Evolutionary conservation across 2,329 filamentous ascomycete species (phyloP).

Genomic region (Lasiodiplodia theobromae): DNA sequence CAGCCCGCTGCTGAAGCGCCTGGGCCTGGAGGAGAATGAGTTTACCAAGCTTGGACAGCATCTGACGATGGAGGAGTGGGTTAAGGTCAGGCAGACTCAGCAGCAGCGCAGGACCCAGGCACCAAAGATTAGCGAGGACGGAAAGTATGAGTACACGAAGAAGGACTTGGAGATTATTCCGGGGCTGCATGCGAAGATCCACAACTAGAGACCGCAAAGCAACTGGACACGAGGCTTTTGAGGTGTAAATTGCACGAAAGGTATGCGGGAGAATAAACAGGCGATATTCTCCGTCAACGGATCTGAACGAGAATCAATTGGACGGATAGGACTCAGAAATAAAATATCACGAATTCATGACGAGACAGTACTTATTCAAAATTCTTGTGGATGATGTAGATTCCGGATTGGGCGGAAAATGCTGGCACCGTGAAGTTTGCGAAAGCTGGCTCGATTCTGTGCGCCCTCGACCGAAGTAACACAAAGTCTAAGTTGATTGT

Average conservation of each 20-base stretch:
- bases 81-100: slow-evolving; percentile 50
- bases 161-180: slow-evolving; percentile 48
- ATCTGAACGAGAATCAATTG: background rate
- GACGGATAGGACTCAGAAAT: background rate
- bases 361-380: background rate
- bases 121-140: slow-evolving; percentile 48
- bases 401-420: background rate
- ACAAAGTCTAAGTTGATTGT: background rate
- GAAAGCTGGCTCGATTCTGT: too few species aligned
- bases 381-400: background rate
- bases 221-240: too few species aligned
- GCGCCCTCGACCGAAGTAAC: too few species aligned
- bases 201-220: slow-evolving; percentile 33
- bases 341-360: background rate
- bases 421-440: background rate
- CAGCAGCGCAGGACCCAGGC: slow-evolving; percentile 47
- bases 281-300: too few species aligned
- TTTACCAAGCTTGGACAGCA: slow-evolving; percentile 43
- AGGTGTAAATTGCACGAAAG: background rate
- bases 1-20: slow-evolving; percentile 44
- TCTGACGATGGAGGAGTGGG: slow-evolving; percentile 56
- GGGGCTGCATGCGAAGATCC: slow-evolving; percentile 38
- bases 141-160: slow-evolving; percentile 42
- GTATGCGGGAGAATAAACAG: too few species aligned
- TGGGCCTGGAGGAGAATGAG: slow-evolving; percentile 41